Conservation (phyloP, 441 rosid genomes). For the Arabidopsis hybrid region DNA sequence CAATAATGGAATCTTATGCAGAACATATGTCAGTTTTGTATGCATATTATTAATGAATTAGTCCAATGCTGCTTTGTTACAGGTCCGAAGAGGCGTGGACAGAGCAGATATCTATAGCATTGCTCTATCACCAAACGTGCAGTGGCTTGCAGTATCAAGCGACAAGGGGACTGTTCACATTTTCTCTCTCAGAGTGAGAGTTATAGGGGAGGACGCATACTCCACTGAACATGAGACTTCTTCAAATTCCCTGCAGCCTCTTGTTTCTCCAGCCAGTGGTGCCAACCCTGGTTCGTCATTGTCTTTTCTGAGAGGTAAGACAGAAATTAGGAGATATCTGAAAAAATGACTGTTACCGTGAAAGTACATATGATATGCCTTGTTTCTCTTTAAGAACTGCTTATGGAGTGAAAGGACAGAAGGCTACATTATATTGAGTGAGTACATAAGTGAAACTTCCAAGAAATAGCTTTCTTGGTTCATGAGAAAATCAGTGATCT, state of each 20-base stretch:
- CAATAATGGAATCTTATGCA: neutral
- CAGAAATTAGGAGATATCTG: conserved; percentile 21
- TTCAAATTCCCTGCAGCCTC: conserved; percentile 70
- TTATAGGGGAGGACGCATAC: conserved; percentile 71
- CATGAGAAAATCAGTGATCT: conserved; percentile 4
- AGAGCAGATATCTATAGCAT: conserved; percentile 87
- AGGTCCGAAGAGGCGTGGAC: conserved; percentile 92
- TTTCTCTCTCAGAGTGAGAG: conserved; percentile 88
- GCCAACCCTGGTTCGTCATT: conserved; percentile 85
- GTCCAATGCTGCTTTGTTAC: conserved; percentile 32
- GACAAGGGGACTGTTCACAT: conserved; percentile 89
- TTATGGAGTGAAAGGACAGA: neutral
- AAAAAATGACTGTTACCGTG: conserved; percentile 10
- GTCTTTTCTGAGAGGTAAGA: conserved; percentile 88
- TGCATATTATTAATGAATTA: conserved; percentile 9
- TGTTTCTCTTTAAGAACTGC: conserved; percentile 4
- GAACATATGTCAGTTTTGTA: neutral
- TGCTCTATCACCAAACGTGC: conserved; percentile 76
- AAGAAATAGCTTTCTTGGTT: conserved; percentile 1
- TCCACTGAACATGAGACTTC: conserved; percentile 58
- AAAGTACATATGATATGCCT: conserved; percentile 13
- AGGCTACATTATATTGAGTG: neutral
- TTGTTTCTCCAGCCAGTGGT: conserved; percentile 73
- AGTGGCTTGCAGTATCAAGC: conserved; percentile 92
- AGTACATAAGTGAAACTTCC: neutral